Base-by-base conservation (phyloP, 2,329 filamentous ascomycete genomes). In the Alternaria sp. region DNA sequence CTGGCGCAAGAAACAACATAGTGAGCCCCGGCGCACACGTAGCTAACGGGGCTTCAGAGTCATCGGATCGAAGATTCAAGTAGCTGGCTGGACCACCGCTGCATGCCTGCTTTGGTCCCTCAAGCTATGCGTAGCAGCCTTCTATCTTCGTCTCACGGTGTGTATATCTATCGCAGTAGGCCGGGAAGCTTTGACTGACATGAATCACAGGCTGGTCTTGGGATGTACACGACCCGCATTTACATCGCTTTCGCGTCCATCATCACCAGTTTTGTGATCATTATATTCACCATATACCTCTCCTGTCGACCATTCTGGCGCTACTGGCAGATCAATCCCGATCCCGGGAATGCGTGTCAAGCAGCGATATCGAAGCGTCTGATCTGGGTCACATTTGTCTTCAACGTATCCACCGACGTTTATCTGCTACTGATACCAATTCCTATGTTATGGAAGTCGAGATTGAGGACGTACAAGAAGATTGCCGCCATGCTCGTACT, bases 261-360 rank as follows among this genome's bases (percentile, higher is more conserved):
- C 0, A 10, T n/a, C 28, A 23, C 12, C 4, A 32, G n/a, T 30
- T 51, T 51, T 4, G 19, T 51, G 26, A 17, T 32, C 3, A 15
- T 51, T 3, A 51, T 51, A 1, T 8, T 51, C 12, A 51, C 49
- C 5, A 51, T 51, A 6, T 51, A 51, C 3, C 5, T 51, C 25
- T 32, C 49, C 28, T 51, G 49, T 2, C 80, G 81, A 13, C 87
- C 87, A 0, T 83, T 89, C 57, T 66, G 78, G 21, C 83, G 82
- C 40, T 86, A 86, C 70, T 89, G 87, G 86, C 86, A 89, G 71
- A 87, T 89, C 55, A 78, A 83, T 51, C 87, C 87, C 0, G 75
- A 89, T 23, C 87, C 87, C 0, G 86, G 87, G 21, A 69, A 72
- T 15, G 2, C 25, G 10, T 72, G 70, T 45, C 56, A 60, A 13